Percentiles rank a stretch among this genome's conserved stretches.
Evolutionary conservation across 176 grass and related monocot species (phyloP).

Genomic region (Musa schizocarpa): DNA sequence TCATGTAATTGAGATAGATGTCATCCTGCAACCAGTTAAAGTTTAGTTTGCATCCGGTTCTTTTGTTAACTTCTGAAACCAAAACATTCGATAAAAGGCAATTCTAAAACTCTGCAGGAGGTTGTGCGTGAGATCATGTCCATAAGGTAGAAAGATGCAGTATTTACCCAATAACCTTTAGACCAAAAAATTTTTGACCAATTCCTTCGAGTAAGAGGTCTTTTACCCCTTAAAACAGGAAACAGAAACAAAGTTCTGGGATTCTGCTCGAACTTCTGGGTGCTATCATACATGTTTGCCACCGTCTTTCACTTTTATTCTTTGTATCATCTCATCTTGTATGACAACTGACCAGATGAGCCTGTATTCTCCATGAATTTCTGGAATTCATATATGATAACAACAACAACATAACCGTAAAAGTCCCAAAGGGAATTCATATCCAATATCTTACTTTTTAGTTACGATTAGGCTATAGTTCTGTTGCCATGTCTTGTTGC

Average conservation of each 20-base stretch:
- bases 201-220: too few species aligned
- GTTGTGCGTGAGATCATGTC: not conserved
- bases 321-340: not conserved
- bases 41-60: not conserved
- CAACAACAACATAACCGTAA: too few species aligned
- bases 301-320: not conserved
- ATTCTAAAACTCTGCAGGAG: not conserved
- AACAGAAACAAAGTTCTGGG: not conserved
- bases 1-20: not conserved
- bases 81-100: not conserved
- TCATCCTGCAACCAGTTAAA: not conserved
- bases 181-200: too few species aligned
- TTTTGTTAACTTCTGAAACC: not conserved
- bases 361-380: not conserved
- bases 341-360: not conserved
- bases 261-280: not conserved
- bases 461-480: not conserved
- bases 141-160: slow-evolving; percentile 1
- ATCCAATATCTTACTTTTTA: not conserved
- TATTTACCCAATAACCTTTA: not conserved
- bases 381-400: too few species aligned
- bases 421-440: too few species aligned
- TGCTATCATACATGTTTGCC: not conserved
- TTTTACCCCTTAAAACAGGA: too few species aligned
- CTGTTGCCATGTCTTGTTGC: not conserved